Evolutionary conservation across 305 asterid genomes (phyloP).

Genomic region (Lippia alba): DNA sequence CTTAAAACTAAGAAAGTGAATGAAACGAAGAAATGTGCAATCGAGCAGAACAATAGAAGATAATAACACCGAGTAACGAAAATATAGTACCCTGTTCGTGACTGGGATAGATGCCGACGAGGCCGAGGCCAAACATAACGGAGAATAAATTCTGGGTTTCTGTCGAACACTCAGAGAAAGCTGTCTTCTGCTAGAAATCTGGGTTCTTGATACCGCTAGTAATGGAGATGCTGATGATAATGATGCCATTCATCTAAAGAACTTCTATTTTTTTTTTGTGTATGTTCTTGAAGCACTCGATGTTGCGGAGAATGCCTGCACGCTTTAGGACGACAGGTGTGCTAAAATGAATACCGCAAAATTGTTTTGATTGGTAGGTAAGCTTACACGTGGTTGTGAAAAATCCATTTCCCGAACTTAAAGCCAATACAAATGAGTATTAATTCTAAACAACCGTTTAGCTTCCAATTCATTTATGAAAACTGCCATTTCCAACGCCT

Average conservation of each 20-base stretch:
- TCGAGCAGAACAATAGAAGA: not conserved
- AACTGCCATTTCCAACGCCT: too few species aligned
- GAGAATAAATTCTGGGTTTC: constrained; percentile 27
- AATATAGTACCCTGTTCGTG: constrained; percentile 31
- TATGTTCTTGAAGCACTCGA: too few species aligned
- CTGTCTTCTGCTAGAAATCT: constrained; percentile 17
- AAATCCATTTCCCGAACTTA: too few species aligned
- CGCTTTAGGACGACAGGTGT: too few species aligned
- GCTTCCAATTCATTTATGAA: too few species aligned
- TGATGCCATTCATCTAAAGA: constrained; percentile 20
- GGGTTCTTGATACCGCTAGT: constrained; percentile 18
- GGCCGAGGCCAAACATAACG: constrained; percentile 35
- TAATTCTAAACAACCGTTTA: too few species aligned
- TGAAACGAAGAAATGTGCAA: not conserved
- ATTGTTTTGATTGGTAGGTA: too few species aligned
- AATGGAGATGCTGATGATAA: constrained; percentile 13
- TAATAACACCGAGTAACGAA: not conserved
- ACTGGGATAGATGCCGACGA: constrained; percentile 24
- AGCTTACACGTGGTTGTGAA: too few species aligned
- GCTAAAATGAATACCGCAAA: too few species aligned
- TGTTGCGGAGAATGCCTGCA: too few species aligned
- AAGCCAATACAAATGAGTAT: too few species aligned
- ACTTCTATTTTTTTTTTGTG: not conserved
- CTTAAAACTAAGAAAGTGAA: constrained; percentile 24
- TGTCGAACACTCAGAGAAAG: constrained; percentile 7